Evolutionary conservation across 139 green algal species (phyloP), one percentile per base, ranked within the genome.

Genomic region (Chlorella vulgaris): DNA sequence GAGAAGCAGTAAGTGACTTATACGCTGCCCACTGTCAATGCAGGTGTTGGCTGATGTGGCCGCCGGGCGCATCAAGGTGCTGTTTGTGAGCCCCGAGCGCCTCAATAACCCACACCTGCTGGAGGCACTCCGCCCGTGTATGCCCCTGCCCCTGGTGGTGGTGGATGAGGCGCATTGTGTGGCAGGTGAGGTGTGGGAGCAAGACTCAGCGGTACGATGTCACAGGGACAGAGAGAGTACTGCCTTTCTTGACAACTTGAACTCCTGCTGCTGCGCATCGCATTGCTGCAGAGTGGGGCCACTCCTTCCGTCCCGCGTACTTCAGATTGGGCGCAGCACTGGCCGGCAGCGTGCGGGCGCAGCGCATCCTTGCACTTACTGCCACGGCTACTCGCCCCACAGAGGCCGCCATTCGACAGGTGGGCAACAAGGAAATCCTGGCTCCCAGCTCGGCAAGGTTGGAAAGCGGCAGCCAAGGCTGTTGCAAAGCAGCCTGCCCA

Each of bases 101-200:
- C 85, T 98, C 61, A 74, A 87, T 19, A 96, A 91, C 60, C 74
- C 77, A 2, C 74, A 81, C 35, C 90, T 98, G 81, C 84, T 94
- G 75, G 70, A 71, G 29, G 91, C 87, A n/a, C 81, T 97, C 67
- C 42, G 65, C 1, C 50, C 80, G 1, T 81, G 92, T 43, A 81
- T 91, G 66, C 88, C 58, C 31, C 73, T 90, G 50, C 80, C 82
- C 7, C 84, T 92, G 60, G 86, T 96, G 50, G 93, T 91, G 47
- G 87, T 98, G n/a, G 94, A 98, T 65, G 93, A 98, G 82, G 92
- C 92, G 2, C 94, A 98, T 86, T 99, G 96, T 79, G 89, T 98
- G 39, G 89, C 92, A 42, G 73, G 73, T 76, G 69, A 13, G 61
- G 26, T 38, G 21, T 68, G 33, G 22, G n/a, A n/a, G n/a, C n/a